Base-by-base conservation (phyloP, 371 early-diverging fungal genomes). In the Lichtheimia corymbifera region DNA sequence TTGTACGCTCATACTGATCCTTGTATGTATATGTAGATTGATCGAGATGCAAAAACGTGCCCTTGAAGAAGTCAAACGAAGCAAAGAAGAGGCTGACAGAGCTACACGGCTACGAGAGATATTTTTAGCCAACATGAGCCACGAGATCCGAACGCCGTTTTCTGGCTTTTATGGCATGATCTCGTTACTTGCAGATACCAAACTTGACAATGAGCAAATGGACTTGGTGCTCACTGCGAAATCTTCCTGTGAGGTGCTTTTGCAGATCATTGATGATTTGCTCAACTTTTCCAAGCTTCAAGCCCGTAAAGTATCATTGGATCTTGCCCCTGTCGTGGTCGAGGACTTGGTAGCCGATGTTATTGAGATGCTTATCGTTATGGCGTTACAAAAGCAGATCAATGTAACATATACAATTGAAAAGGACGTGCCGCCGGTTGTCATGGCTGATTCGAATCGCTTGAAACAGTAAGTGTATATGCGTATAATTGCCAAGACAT, bases 221-320 rank as follows among this genome's bases (percentile, higher is more conserved):
- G 87, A 87, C 50, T 67, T 84, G 58, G 83, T 83, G 43, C 80
- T 74, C 51, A 84, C 82, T 45, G 83, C 86, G 6, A 84, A 83
- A 52, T 83, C 79, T 3, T 82, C 81, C 0, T 85, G 84, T 49
- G 83, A 84, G 63, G 82, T 83, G 60, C 44, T 86, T n/a, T 66
- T 85, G 27, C 76, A 80, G 25, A 83, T 86, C 30, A 86, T 86
- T 61, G 85, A 86, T 54, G 87, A 86, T 61, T 59, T 87, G 15
- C 61, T 87, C 18, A 85, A 87, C 65, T 86, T 87, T 51, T 84
- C 84, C 60, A 87, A 86, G 14, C 62, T 87, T 28, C 84, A 87
- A 65, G 83, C 87, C 0, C 85, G 85, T 24, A 87, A 87, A 49
- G 83, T 87, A 5, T 69, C 77, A 0, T 45, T 87, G 42, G 86